phyloP scores from a whole-genome alignment of 2,329 filamentous ascomycete genomes.

The Curvularia hawaiiensis region DNA sequence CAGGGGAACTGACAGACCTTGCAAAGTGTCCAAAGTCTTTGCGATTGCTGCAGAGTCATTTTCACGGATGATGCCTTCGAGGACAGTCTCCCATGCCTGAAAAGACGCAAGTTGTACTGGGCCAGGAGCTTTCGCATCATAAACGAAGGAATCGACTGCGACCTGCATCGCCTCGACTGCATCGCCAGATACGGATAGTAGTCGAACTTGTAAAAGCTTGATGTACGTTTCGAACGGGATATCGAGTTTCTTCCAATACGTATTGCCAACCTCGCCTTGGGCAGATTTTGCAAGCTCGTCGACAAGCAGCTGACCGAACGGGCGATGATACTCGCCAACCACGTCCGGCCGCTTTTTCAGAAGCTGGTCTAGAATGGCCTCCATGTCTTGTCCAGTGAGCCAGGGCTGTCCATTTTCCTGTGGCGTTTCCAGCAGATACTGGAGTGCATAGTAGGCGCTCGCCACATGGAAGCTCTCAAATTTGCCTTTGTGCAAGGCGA shows the following conservation, averaged over 20 bases:
- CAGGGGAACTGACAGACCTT: constrained; percentile 47
- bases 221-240: constrained; percentile 7
- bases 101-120: constrained; percentile 3
- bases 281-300: constrained; percentile 20
- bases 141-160: constrained; percentile 18
- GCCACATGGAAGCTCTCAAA: constrained; percentile 54
- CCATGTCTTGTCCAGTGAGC: constrained; percentile 32
- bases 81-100: constrained; percentile 47
- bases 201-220: constrained; percentile 18
- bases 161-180: constrained; percentile 34
- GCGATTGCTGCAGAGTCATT: constrained; percentile 63
- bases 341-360: constrained; percentile 41
- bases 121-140: constrained; percentile 9
- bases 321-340: constrained; percentile 46
- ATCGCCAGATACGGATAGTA: constrained; percentile 35
- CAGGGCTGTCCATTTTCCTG: constrained; percentile 36
- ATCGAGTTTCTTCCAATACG: constrained; percentile 10
- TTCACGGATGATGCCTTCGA: constrained; percentile 67
- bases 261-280: neutral
- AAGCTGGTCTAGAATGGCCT: constrained; percentile 19
- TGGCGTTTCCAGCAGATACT: constrained; percentile 58
- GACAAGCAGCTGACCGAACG: constrained; percentile 49
- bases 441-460: constrained; percentile 64
- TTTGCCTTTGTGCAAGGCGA: constrained; percentile 28
- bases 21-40: constrained; percentile 59